Base-by-base conservation (phyloP, 108 stramenopile species). In the Pseudonitzschia pungens region DNA sequence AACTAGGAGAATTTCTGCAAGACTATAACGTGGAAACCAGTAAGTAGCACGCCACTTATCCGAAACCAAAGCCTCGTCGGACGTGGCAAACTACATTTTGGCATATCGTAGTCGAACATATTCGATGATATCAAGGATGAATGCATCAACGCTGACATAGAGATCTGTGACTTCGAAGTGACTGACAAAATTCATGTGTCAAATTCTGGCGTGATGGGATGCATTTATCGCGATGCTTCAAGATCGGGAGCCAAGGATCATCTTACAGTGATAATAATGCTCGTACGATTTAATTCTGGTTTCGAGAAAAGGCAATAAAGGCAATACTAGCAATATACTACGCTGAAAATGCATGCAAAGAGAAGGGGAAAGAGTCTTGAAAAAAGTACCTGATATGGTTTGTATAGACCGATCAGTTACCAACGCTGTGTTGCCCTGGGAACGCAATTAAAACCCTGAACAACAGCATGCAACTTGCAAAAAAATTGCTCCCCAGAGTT, bases 151-250 rank as follows among this genome's bases (percentile, higher is more conserved):
- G 97, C 97, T 75, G 96, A 96, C 22, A 89, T 99, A 29, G 86
- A 93, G 28, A 74, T 95, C 29, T 92, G 81, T 72, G 92, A 94
- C 68, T 89, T 96, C 50, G 73, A 79, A 20, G 81, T 93, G 67
- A 81, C 94, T 21, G 98, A 99, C 80, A 99, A 99, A 75, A 73
- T 99, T 44, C 83, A 92, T 31, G 75, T 98, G 15, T n/a, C n/a
- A n/a, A n/a, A n/a, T n/a, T n/a, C n/a, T n/a, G n/a, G n/a, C n/a
- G n/a, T n/a, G n/a, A n/a, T n/a, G n/a, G n/a, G n/a, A n/a, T n/a
- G n/a, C n/a, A n/a, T n/a, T n/a, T n/a, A n/a, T n/a, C n/a, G n/a
- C n/a, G n/a, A n/a, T n/a, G n/a, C n/a, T 76, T 95, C 93, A 73
- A 82, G 86, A 54, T 75, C 90, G 26, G 93, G 93, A 50, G 89